Evolutionary conservation across 1,284 basidiomycete species (phyloP).

Genomic region (Serendipita sp.): DNA sequence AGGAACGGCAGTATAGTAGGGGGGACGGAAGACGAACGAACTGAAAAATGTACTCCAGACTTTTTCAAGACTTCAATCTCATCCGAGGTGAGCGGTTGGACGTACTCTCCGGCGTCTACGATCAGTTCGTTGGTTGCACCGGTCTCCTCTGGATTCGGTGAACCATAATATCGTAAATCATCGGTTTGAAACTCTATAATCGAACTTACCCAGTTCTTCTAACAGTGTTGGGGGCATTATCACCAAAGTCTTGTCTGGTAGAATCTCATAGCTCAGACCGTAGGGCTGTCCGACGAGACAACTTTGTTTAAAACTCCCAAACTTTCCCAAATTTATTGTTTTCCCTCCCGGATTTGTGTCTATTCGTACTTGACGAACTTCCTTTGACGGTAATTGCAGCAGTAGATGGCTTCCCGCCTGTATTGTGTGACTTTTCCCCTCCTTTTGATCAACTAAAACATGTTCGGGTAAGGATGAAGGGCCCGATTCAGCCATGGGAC

Average conservation of each 20-base stretch:
- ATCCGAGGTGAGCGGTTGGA: constrained; percentile 62
- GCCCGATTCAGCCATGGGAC: too few species aligned
- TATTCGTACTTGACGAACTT: not conserved
- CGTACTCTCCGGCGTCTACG: constrained; percentile 54
- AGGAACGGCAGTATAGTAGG: constrained; percentile 8
- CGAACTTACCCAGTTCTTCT: constrained; percentile 53
- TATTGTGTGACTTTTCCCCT: not conserved
- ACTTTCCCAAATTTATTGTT: constrained; percentile 47
- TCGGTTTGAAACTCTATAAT: not conserved
- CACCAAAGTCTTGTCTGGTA: constrained; percentile 43
- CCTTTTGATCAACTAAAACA: not conserved
- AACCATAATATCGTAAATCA: constrained; percentile 12
- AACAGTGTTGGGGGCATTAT: constrained; percentile 46
- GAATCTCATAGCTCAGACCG: constrained; percentile 65
- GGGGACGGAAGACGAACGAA: constrained; percentile 21
- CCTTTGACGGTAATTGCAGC: not conserved
- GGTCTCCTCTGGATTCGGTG: constrained; percentile 53
- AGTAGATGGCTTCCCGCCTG: not conserved
- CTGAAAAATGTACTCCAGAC: constrained; percentile 60
- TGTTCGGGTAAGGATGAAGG: too few species aligned
- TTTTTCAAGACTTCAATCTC: constrained; percentile 74
- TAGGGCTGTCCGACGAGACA: constrained; percentile 60
- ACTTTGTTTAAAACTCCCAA: constrained; percentile 55
- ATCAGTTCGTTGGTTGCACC: constrained; percentile 81
- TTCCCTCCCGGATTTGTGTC: not conserved